A percentile compares a stretch with the other conserved stretches of the same genome.
phyloP scores from a whole-genome alignment of 306 rosid species.

The Fragaria ananassa region DNA sequence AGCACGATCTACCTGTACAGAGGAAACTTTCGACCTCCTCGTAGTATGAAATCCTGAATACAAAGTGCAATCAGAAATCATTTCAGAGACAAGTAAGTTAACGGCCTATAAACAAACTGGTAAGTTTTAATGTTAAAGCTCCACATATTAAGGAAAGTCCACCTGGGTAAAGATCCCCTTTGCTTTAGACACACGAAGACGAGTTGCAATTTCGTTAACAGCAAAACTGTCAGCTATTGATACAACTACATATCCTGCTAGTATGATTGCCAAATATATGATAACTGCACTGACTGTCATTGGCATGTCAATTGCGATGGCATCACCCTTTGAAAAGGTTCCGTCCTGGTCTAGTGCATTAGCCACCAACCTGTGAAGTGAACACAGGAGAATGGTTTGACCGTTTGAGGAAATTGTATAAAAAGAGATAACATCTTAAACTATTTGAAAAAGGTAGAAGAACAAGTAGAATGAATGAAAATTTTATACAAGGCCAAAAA shows the following conservation, averaged over 20 bases:
- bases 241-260: constrained; percentile 78
- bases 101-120: neutral
- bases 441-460: neutral
- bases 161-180: constrained; percentile 89
- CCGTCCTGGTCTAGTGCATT: constrained; percentile 47
- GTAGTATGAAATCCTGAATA: constrained; percentile 79
- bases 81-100: neutral
- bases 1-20: constrained; percentile 62
- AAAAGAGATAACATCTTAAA: neutral
- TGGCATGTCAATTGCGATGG: constrained; percentile 90
- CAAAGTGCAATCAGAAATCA: constrained; percentile 23
- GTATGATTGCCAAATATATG: constrained; percentile 71
- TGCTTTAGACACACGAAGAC: constrained; percentile 70
- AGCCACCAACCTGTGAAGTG: constrained; percentile 68
- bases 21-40: constrained; percentile 79
- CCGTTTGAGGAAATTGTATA: neutral
- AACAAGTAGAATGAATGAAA: neutral
- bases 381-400: neutral
- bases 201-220: constrained; percentile 68
- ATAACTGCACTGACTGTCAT: constrained; percentile 77
- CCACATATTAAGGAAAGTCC: neutral
- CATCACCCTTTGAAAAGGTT: constrained; percentile 72
- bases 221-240: constrained; percentile 95
- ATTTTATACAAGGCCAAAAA: neutral
- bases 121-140: neutral